Evolutionary conservation across 129 eudicot species (phyloP).

Genomic region (Ambrosia artemisiifolia): DNA sequence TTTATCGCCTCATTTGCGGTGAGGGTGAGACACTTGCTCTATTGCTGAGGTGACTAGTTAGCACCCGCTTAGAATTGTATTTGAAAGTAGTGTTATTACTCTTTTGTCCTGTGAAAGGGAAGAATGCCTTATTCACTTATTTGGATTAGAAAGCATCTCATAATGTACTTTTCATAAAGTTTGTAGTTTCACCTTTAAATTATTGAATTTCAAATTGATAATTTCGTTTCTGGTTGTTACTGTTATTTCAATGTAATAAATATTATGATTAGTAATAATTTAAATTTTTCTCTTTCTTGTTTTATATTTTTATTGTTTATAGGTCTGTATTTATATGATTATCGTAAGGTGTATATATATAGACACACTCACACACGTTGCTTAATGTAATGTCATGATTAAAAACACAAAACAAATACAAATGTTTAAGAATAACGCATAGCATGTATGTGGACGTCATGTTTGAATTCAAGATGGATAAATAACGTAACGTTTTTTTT

Average conservation of each 20-base stretch:
- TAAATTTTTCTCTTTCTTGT: neutral
- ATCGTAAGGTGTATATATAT: no score
- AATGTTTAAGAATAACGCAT: no score
- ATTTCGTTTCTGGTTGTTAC: neutral
- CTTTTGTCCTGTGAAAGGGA: slow-evolving; percentile 13
- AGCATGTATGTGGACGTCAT: neutral
- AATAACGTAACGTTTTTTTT: neutral
- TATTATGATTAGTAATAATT: neutral
- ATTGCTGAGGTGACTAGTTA: slow-evolving; percentile 63
- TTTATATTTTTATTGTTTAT: neutral
- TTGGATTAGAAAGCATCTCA: slow-evolving; percentile 27
- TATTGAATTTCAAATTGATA: slow-evolving; percentile 9
- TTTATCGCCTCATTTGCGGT: slow-evolving; percentile 7
- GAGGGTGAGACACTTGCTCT: slow-evolving; percentile 33
- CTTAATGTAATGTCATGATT: no score
- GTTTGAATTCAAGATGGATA: neutral
- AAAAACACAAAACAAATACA: no score
- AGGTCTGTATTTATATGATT: no score
- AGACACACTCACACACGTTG: no score
- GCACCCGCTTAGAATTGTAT: slow-evolving; percentile 67
- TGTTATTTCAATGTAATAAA: neutral
- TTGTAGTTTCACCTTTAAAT: slow-evolving; percentile 28
- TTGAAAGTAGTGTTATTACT: slow-evolving; percentile 11
- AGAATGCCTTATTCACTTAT: slow-evolving; percentile 12
- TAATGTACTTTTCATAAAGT: slow-evolving; percentile 23